phyloP scores from a whole-genome alignment of 805 yeast species.

The Kluyveromyces lactis region DNA sequence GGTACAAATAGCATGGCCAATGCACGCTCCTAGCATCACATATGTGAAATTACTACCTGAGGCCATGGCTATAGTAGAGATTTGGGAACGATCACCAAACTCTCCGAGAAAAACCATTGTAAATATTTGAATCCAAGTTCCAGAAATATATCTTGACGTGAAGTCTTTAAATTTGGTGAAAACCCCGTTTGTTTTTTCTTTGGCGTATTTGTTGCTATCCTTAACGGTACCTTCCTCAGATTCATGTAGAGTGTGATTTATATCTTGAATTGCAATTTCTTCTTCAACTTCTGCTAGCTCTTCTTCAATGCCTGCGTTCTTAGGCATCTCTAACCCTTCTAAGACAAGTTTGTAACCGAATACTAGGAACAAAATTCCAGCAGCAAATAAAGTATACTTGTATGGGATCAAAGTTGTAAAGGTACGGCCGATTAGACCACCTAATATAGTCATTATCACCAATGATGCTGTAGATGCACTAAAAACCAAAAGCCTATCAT shows the following conservation, averaged over 20 bases:
- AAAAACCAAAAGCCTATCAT: constrained; percentile 77
- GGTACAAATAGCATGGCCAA: constrained; percentile 87
- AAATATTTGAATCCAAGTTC: constrained; percentile 89
- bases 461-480: constrained; percentile 79
- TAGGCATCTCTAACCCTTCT: constrained; percentile 80
- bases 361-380: constrained; percentile 70
- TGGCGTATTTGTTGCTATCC: constrained; percentile 9
- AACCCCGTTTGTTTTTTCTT: constrained; percentile 7
- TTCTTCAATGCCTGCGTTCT: constrained; percentile 81
- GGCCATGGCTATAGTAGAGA: constrained; percentile 97
- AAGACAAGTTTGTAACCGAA: constrained; percentile 69
- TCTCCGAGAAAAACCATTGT: constrained; percentile 95
- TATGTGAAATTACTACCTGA: constrained; percentile 90
- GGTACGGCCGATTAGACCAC: constrained; percentile 88
- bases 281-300: constrained; percentile 96
- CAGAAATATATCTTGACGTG: constrained; percentile 63
- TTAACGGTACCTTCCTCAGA: constrained; percentile 47
- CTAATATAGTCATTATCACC: constrained; percentile 82
- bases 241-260: constrained; percentile 41
- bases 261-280: constrained; percentile 63
- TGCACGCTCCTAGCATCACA: constrained; percentile 79
- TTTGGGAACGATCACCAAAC: constrained; percentile 98
- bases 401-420: constrained; percentile 78
- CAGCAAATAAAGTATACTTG: constrained; percentile 69
- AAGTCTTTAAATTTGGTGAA: constrained; percentile 41